Base-by-base conservation (phyloP, 2,329 filamentous ascomycete genomes). In the Xylaria sp. region DNA sequence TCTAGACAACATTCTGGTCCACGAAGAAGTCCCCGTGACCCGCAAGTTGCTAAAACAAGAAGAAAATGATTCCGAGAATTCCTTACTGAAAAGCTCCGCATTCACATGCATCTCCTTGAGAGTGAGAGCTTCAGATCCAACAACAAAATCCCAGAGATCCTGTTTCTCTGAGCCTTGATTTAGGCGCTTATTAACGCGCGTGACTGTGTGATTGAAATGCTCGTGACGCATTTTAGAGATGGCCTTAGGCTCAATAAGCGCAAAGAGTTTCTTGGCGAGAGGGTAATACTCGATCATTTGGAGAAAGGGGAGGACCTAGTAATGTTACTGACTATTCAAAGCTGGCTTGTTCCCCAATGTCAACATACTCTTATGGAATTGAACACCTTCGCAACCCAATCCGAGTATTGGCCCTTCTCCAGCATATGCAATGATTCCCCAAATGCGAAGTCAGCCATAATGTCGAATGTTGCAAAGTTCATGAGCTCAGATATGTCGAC, bases 181-280 rank as follows among this genome's bases (percentile, higher is more conserved):
- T 1, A 79, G 66, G 8, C 78, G 72, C 9, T 72, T 70, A 43
- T 77, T 70, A 12, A 80, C 69, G 25, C 77, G 78, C 18, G 74
- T 73, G 32, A 75, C 68, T 0, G 71, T 72, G 23, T 75, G 68
- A 1, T 71, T 58, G 48, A 69, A 73, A 52, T 76, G 72, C 0
- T 67, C 65, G 6, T 65, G 68, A 1, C 76, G 70, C 46, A 72
- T 70, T 25, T 72, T 61, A 0, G 56, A 48, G 2, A 76, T 60
- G 1, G 66, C 73, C 20, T 75, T 73, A 0, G 75, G 72, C 57
- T 77, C 75, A 28, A 76, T 62, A 4, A 61, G 55, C 20, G 57
- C 56, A 55, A 72, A 75, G 10, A 74, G 58, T 30, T 60, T 65
- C 25, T 70, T 71, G 2, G 72, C 50, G 0, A 76, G 39, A 0